A percentile compares a stretch with the other conserved stretches of the same genome.
phyloP scores from a whole-genome alignment of 805 yeast genomes.

The Candida railenensis region DNA sequence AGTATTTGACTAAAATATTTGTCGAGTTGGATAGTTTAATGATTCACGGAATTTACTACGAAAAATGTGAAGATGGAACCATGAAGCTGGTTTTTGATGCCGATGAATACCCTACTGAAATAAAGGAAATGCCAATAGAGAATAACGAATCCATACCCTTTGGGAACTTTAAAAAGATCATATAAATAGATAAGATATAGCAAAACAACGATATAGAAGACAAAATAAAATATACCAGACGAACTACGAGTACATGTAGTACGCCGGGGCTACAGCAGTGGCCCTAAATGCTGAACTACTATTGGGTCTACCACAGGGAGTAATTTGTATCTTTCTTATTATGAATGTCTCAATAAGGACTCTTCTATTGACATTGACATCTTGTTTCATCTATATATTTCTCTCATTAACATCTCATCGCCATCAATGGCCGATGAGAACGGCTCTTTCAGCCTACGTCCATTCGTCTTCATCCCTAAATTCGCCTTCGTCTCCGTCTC shows the following conservation, averaged over 20 bases:
- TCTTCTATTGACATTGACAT: neutral
- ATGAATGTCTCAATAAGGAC: neutral
- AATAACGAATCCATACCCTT: constrained; percentile 14
- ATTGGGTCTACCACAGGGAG: too few species aligned
- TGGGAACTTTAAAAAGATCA: constrained; percentile 15
- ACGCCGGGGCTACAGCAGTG: too few species aligned
- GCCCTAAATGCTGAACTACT: too few species aligned
- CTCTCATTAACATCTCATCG: neutral
- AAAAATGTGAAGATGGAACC: constrained; percentile 9
- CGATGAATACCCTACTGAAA: constrained; percentile 23
- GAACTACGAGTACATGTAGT: too few species aligned
- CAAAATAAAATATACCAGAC: too few species aligned
- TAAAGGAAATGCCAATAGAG: constrained; percentile 12
- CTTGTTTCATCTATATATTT: neutral
- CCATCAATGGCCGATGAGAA: neutral
- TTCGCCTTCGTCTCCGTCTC: neutral
- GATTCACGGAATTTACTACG: constrained; percentile 36
- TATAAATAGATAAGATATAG: too few species aligned
- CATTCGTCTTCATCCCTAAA: too few species aligned
- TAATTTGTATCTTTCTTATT: too few species aligned
- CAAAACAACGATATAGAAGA: too few species aligned
- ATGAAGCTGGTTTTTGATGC: constrained; percentile 28
- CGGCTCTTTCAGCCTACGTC: too few species aligned
- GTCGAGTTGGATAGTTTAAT: constrained; percentile 25
- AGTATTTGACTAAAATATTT: constrained; percentile 23